A percentile compares a stretch with the other conserved stretches of the same genome.
Conservation (phyloP, 225 moss, liverwort and hornwort species). For the Antitrichia curtipendula region DNA sequence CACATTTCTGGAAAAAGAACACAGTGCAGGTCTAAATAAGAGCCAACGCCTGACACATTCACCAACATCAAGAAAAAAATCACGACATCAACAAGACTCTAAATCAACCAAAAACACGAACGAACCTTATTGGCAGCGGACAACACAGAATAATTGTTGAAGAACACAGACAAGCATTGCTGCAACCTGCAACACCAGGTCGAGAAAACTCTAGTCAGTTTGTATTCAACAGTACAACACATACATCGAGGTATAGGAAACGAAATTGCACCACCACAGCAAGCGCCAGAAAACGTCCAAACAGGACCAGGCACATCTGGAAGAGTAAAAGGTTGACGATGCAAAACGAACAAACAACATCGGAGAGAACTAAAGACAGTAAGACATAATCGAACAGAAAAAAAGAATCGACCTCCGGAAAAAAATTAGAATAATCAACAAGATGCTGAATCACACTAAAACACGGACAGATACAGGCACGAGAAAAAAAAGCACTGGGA, state of each 20-base stretch:
- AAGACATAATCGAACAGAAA: neutral
- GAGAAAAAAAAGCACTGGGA: neutral
- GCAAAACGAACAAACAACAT: neutral
- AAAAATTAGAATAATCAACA: neutral
- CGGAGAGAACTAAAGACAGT: neutral
- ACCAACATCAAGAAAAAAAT: neutral
- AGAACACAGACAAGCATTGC: slow-evolving; percentile 81
- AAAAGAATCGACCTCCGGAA: neutral
- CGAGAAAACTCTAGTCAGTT: neutral
- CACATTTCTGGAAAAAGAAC: slow-evolving; percentile 44
- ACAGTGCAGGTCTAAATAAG: neutral
- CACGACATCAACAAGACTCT: neutral
- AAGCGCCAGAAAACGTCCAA: neutral
- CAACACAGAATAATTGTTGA: slow-evolving; percentile 59
- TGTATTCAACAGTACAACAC: neutral
- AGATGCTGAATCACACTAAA: neutral
- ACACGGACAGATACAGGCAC: neutral
- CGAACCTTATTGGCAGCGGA: slow-evolving; percentile 74
- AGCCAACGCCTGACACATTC: neutral
- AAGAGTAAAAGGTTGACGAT: neutral
- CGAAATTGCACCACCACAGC: neutral
- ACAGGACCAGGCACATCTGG: neutral
- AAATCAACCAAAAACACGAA: neutral
- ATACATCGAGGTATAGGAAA: neutral
- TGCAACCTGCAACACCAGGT: slow-evolving; percentile 29